Evolutionary conservation across 768 basidiomycete genomes (phyloP).

Genomic region (Rhizopogon vinicolor): DNA sequence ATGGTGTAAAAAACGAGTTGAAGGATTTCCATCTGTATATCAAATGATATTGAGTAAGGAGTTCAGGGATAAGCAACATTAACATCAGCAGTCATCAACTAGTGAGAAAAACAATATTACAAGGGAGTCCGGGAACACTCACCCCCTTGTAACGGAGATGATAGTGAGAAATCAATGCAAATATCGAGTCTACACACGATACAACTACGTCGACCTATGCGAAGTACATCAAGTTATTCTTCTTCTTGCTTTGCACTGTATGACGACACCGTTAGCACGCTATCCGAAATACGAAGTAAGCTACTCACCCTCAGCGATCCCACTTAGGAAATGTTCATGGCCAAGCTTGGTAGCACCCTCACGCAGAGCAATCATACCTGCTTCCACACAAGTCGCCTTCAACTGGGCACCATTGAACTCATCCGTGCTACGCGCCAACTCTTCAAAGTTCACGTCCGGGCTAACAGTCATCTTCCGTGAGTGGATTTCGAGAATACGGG

Average conservation of each 20-base stretch:
- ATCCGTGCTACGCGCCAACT: constrained; percentile 93
- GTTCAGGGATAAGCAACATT: too few species aligned
- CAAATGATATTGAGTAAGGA: neutral
- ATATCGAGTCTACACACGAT: neutral
- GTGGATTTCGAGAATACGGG: constrained; percentile 94
- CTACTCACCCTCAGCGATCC: constrained; percentile 77
- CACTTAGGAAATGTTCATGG: constrained; percentile 95
- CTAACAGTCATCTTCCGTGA: constrained; percentile 92
- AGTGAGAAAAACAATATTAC: too few species aligned
- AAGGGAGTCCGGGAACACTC: too few species aligned
- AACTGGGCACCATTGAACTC: constrained; percentile 98
- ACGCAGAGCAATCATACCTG: constrained; percentile 96
- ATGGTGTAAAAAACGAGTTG: neutral
- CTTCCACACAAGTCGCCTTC: constrained; percentile 98
- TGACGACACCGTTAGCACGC: constrained; percentile 8
- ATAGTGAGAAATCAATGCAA: neutral
- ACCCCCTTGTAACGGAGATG: neutral
- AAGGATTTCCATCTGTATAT: neutral
- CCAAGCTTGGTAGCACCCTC: constrained; percentile 86
- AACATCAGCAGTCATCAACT: too few species aligned
- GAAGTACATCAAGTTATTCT: constrained; percentile 96
- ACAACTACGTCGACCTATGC: constrained; percentile 42
- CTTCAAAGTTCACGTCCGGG: constrained; percentile 92
- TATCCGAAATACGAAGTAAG: constrained; percentile 14
- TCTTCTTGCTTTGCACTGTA: constrained; percentile 98